Conservation (phyloP, 495 filamentous ascomycete species). For the Tirmania nivea region DNA sequence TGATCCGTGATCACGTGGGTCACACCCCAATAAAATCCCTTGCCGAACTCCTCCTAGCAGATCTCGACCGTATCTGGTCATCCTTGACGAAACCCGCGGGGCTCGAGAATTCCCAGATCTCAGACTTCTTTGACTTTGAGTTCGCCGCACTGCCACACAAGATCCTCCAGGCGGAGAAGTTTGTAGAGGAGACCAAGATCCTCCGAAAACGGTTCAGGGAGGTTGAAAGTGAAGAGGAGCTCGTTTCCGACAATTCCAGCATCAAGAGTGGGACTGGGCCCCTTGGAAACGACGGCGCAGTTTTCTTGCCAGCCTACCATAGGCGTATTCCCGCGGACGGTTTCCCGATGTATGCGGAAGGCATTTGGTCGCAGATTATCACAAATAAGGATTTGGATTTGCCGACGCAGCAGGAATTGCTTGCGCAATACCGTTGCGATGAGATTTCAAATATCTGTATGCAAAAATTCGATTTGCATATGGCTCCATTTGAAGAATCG, state of each 20-base stretch:
- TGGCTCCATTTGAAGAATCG: slow-evolving; percentile 71
- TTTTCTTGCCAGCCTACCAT: slow-evolving; percentile 89
- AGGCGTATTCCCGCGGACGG: slow-evolving; percentile 88
- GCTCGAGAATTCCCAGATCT: slow-evolving; percentile 68
- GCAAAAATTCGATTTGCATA: slow-evolving; percentile 47
- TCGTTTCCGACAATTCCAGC: not conserved
- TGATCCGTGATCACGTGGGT: slow-evolving; percentile 90
- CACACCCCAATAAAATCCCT: slow-evolving; percentile 73
- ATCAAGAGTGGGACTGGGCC: not conserved
- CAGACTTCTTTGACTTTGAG: slow-evolving; percentile 96
- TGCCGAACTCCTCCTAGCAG: slow-evolving; percentile 70
- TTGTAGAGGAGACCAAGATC: slow-evolving; percentile 55
- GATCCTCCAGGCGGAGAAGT: slow-evolving; percentile 85
- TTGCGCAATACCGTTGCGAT: slow-evolving; percentile 93
- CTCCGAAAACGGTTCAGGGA: slow-evolving; percentile 62
- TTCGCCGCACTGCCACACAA: slow-evolving; percentile 94
- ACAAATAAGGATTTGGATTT: slow-evolving; percentile 95
- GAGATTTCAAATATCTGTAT: slow-evolving; percentile 47
- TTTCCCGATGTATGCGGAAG: slow-evolving; percentile 74
- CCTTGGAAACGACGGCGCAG: slow-evolving; percentile 28
- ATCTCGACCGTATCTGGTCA: slow-evolving; percentile 77
- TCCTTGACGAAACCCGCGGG: slow-evolving; percentile 76
- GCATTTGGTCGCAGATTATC: slow-evolving; percentile 95
- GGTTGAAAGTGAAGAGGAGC: slow-evolving; percentile 49
- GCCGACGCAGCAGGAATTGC: slow-evolving; percentile 86